phyloP scores from a whole-genome alignment of 441 rosid genomes.

The Corymbia calophylla region DNA sequence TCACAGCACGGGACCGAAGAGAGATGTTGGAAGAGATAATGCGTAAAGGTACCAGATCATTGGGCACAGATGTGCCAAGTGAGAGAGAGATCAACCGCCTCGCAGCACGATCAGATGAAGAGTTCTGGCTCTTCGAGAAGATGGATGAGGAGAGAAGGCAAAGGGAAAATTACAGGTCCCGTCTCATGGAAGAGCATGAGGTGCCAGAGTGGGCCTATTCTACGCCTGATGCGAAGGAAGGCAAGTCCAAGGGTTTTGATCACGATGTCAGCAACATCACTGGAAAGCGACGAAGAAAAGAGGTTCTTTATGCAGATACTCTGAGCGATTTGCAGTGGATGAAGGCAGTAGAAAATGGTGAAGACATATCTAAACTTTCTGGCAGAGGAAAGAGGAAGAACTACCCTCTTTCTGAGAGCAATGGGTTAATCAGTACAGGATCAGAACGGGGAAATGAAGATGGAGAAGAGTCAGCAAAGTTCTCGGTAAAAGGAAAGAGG shows the following conservation, averaged over 20 bases:
- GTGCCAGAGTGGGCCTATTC: slow-evolving; percentile 97
- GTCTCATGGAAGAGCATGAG: slow-evolving; percentile 96
- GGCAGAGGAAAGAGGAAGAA: slow-evolving; percentile 42
- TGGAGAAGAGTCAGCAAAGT: slow-evolving; percentile 2
- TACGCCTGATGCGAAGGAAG: slow-evolving; percentile 47
- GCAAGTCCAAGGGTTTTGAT: slow-evolving; percentile 46
- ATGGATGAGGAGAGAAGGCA: slow-evolving; percentile 94
- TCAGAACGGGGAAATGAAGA: slow-evolving; percentile 6
- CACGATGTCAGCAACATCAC: slow-evolving; percentile 34
- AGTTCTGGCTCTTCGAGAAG: slow-evolving; percentile 85
- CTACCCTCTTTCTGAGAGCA: slow-evolving; percentile 25
- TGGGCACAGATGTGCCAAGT: slow-evolving; percentile 95
- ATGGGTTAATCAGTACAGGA: slow-evolving; percentile 25
- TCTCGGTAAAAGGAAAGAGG: slow-evolving; percentile 10
- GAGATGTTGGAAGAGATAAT: slow-evolving; percentile 96
- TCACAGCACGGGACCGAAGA: slow-evolving; percentile 72
- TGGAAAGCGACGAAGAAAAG: slow-evolving; percentile 87
- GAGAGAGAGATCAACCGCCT: slow-evolving; percentile 98
- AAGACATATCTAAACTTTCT: slow-evolving; percentile 45
- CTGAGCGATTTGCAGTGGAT: slow-evolving; percentile 84
- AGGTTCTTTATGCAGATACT: slow-evolving; percentile 82
- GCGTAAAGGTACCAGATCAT: slow-evolving; percentile 95
- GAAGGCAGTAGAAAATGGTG: slow-evolving; percentile 91
- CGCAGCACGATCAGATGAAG: slow-evolving; percentile 89
- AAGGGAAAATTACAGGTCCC: slow-evolving; percentile 79